A percentile compares a stretch with the other conserved stretches of the same genome.
These are phyloP conservation scores for Galerina marginata DNA, from an alignment of 768 basidiomycete genomes.

Conservation along the genomic window DNA sequence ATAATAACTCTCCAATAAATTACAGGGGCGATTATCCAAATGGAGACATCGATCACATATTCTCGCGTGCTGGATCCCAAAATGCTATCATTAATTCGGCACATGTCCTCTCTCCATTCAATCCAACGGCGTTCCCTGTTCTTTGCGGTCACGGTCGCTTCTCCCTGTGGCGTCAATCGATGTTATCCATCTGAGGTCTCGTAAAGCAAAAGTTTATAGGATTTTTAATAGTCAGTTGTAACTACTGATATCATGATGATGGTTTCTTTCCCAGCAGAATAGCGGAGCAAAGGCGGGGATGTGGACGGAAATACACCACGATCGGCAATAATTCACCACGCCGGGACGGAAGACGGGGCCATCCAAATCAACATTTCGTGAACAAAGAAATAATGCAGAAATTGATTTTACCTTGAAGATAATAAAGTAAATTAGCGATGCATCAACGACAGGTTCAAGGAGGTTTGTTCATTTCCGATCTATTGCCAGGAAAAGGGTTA, in stretches of 20 bases:
- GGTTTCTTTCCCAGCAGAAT: conserved; percentile 2
- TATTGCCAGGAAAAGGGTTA: not conserved
- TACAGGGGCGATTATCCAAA: conserved; percentile 24
- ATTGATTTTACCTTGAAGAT: not conserved
- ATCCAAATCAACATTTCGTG: not conserved
- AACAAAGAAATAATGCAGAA: no score
- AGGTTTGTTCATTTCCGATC: conserved; percentile 3
- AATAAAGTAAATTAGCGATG: not conserved
- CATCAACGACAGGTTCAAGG: not conserved
- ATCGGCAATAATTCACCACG: not conserved
- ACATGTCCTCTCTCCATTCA: conserved; percentile 13
- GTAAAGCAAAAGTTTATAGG: no score
- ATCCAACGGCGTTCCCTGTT: not conserved
- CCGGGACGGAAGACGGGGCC: not conserved
- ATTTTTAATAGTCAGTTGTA: no score
- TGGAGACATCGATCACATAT: conserved; percentile 24
- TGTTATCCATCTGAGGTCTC: no score
- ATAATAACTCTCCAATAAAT: conserved; percentile 20
- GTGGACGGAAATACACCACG: conserved; percentile 29
- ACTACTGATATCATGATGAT: no score
- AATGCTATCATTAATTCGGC: conserved; percentile 27
- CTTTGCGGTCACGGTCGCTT: not conserved
- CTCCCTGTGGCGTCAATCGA: not conserved
- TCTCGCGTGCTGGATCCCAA: conserved; percentile 16
- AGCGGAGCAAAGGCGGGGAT: conserved; percentile 31